Percentiles rank a stretch among this genome's conserved stretches.
Evolutionary conservation across 1,284 basidiomycete genomes (phyloP).

Genomic region (Fistulina hepatica): DNA sequence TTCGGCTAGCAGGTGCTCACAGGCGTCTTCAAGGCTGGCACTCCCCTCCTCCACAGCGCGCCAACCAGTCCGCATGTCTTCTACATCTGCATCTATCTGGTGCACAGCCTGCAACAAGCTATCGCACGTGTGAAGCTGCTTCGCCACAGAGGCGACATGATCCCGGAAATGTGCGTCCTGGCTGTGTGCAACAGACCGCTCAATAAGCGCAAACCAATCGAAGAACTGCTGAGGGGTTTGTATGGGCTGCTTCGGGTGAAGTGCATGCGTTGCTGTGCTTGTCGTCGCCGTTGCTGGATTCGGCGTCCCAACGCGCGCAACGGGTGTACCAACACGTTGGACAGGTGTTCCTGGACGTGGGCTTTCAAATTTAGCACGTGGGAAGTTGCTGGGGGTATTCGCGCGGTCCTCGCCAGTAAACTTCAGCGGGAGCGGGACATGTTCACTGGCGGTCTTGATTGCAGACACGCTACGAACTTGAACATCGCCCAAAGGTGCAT

Average conservation of each 20-base stretch:
- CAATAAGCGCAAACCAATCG: conserved; percentile 85
- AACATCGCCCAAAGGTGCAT: conserved; percentile 61
- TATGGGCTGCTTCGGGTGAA: conserved; percentile 64
- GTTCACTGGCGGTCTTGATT: conserved; percentile 55
- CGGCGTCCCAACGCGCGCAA: conserved; percentile 19
- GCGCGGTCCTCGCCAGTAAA: conserved; percentile 29
- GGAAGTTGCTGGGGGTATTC: not conserved
- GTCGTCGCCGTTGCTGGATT: conserved; percentile 19
- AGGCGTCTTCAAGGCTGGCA: conserved; percentile 80
- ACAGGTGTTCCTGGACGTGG: conserved; percentile 20
- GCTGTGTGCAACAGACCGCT: conserved; percentile 78
- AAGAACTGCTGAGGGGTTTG: conserved; percentile 88
- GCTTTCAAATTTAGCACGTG: conserved; percentile 18
- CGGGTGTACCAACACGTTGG: conserved; percentile 11
- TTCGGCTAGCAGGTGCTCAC: conserved; percentile 78
- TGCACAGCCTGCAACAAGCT: conserved; percentile 57
- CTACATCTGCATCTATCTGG: conserved; percentile 63
- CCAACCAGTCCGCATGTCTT: conserved; percentile 74
- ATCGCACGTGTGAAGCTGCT: conserved; percentile 69
- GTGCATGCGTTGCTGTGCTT: conserved; percentile 33
- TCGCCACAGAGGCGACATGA: conserved; percentile 64
- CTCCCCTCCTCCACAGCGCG: conserved; percentile 80
- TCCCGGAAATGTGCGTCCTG: conserved; percentile 85
- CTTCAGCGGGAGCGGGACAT: conserved; percentile 57
- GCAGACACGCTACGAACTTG: conserved; percentile 56